Base-by-base conservation (phyloP, 2,329 filamentous ascomycete species). In the Tolypocladium album region DNA sequence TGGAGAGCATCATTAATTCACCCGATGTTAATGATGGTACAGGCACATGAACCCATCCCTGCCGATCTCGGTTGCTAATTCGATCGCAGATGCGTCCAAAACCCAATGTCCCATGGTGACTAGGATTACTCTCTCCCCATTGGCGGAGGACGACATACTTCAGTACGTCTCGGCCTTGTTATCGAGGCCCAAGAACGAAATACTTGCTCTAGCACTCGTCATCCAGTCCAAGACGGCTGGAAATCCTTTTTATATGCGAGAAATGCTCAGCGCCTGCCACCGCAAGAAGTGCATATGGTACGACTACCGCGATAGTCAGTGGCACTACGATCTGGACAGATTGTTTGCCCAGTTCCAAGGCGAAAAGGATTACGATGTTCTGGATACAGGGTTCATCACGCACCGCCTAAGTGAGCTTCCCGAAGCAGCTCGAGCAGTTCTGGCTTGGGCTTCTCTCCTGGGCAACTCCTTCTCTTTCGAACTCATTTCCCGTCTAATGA, bases 251-350 rank as follows among this genome's bases (percentile, higher is more conserved):
- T 95, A 94, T 68, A 89, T 96, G 71, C 83, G 90, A 59, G 90
- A 96, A 74, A 95, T 97, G 82, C 82, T 97, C 5, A 90, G 90
- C 68, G 88, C 88, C 3, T 95, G 90, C 70, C 87, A 96, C 71
- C 85, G 90, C 47, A 94, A 90, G 69, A 88, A 88, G 65, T 96
- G 90, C 71, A 88, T 97, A 57, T 96, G 87, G 83, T 97, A 96
- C 72, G 91, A 92, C 63, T 96, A 94, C 80, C 86, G 86, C 66
- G 84, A 88, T 64, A 89, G 86, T 55, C 81, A 83, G 55, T 97
- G 93, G 93, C 82, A 88, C 53, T 97, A 88, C 70, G 88, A 95
- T 68, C 76, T 97, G 13, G 92, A 97, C 72, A 85, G 83, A 64
- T 84, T 97, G 1, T 96, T 96, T 68, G 86, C 88, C 55, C 87